Evolutionary conservation across 441 rosid genomes (phyloP).

Genomic region (Adansonia madagascariensis): DNA sequence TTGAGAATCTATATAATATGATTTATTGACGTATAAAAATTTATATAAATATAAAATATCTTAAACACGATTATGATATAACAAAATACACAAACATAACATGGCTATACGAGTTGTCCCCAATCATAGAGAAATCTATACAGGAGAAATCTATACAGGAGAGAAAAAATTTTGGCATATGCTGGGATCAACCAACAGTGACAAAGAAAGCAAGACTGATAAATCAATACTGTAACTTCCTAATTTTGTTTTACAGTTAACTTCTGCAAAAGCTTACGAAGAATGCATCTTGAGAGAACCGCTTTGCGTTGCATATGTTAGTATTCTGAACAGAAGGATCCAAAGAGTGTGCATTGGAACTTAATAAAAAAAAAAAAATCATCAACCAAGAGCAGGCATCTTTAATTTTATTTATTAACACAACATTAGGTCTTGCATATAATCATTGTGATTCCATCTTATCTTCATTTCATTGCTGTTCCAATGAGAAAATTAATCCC

Average conservation of each 20-base stretch:
- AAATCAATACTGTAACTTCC: neutral
- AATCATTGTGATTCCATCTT: too few relatives aligned
- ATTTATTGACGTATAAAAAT: too few relatives aligned
- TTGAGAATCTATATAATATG: too few relatives aligned
- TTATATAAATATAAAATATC: too few relatives aligned
- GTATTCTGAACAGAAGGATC: neutral
- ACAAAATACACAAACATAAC: too few relatives aligned
- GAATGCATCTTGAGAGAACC: slow-evolving; percentile 15
- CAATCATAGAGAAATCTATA: too few relatives aligned
- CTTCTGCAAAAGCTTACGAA: neutral
- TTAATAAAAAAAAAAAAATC: neutral
- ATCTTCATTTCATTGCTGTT: slow-evolving; percentile 21
- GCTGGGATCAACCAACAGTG: neutral
- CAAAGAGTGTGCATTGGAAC: neutral
- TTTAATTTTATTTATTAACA: too few relatives aligned
- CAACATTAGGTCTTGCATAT: too few relatives aligned
- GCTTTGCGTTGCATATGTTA: slow-evolving; percentile 24
- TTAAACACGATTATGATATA: too few relatives aligned
- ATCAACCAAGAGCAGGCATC: neutral
- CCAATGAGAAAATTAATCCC: neutral
- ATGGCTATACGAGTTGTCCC: too few relatives aligned
- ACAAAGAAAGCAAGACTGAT: neutral
- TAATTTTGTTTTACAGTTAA: neutral
- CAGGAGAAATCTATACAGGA: too few relatives aligned
- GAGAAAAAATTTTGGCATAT: neutral